Conservation (phyloP, 352 stramenopile genomes). For the Lagenidium giganteum region DNA sequence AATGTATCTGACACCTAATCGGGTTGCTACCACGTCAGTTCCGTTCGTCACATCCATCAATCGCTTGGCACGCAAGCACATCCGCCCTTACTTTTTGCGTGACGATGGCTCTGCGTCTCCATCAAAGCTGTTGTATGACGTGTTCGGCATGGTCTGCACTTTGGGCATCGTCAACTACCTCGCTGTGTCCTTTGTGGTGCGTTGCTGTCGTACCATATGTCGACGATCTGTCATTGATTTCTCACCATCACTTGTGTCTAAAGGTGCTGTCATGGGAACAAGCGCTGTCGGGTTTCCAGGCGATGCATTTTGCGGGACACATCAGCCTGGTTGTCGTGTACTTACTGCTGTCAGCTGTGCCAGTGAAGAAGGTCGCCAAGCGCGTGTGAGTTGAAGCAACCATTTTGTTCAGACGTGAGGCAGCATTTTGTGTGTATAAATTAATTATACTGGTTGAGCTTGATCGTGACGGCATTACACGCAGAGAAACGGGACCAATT, state of each 20-base stretch:
- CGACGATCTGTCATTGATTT: too few species aligned
- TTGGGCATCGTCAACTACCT: slow-evolving; percentile 61
- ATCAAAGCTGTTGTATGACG: slow-evolving; percentile 63
- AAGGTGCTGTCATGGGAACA: slow-evolving; percentile 59
- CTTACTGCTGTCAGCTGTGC: slow-evolving; percentile 30
- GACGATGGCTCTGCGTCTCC: slow-evolving; percentile 37
- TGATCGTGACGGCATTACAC: slow-evolving; percentile 1
- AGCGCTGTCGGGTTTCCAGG: slow-evolving; percentile 35
- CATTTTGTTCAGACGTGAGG: too few species aligned
- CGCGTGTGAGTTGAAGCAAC: slow-evolving; percentile 28
- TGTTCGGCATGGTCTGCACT: slow-evolving; percentile 40
- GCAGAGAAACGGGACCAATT: slow-evolving; percentile 3
- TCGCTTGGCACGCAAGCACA: slow-evolving; percentile 50
- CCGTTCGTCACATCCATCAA: slow-evolving; percentile 66
- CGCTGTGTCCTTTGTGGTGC: slow-evolving; percentile 66
- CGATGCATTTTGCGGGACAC: slow-evolving; percentile 61
- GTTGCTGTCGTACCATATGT: slow-evolving; percentile 1
- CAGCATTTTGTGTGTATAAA: neutral
- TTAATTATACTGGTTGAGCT: too few species aligned
- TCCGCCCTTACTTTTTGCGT: slow-evolving; percentile 65
- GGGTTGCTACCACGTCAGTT: slow-evolving; percentile 18
- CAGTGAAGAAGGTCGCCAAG: slow-evolving; percentile 27
- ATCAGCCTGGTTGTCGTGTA: slow-evolving; percentile 32
- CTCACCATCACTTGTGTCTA: too few species aligned
- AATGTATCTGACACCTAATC: too few species aligned